These are phyloP conservation scores for Gaertneriomyces sp. DNA, from an alignment of 192 early-diverging fungal genomes.

Conservation along the genomic window DNA sequence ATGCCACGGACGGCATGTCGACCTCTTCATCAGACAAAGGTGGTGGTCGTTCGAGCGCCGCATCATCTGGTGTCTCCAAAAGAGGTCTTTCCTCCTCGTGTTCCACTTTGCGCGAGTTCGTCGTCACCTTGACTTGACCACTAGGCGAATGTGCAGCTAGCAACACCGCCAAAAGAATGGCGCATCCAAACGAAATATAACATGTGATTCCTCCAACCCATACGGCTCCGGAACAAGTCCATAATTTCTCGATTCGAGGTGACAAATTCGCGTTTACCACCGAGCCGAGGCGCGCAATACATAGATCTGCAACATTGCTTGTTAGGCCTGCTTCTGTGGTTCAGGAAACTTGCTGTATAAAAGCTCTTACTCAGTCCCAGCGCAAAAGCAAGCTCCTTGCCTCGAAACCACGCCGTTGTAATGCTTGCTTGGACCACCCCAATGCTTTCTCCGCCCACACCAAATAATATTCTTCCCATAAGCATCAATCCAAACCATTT, in stretches of 20 bases:
- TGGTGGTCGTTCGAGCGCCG: background rate
- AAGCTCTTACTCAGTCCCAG: conserved; percentile 44
- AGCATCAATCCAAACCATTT: conserved; percentile 35
- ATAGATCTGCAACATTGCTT: conserved; percentile 35
- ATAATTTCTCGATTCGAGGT: conserved; percentile 40
- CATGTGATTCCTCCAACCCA: conserved; percentile 46
- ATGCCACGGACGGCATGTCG: background rate
- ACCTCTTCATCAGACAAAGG: background rate
- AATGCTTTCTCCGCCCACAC: conserved; percentile 51
- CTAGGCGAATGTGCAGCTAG: conserved; percentile 31
- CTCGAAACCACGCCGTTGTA: conserved; percentile 46
- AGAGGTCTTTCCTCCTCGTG: conserved; percentile 2
- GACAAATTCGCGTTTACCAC: conserved; percentile 52
- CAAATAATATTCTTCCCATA: conserved; percentile 45
- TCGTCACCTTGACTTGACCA: background rate
- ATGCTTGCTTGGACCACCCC: conserved; percentile 49
- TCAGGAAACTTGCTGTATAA: background rate
- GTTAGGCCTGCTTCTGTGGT: background rate
- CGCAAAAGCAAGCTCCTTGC: conserved; percentile 51
- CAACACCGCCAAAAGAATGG: conserved; percentile 32
- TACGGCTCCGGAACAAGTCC: conserved; percentile 37
- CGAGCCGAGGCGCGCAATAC: conserved; percentile 50
- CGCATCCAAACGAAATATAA: conserved; percentile 43
- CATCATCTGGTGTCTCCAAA: background rate
- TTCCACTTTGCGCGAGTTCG: conserved; percentile 11